Evolutionary conservation across 306 rosid species (phyloP), one percentile per base, ranked within the genome.

Genomic region (Astragalus membranaceus): DNA sequence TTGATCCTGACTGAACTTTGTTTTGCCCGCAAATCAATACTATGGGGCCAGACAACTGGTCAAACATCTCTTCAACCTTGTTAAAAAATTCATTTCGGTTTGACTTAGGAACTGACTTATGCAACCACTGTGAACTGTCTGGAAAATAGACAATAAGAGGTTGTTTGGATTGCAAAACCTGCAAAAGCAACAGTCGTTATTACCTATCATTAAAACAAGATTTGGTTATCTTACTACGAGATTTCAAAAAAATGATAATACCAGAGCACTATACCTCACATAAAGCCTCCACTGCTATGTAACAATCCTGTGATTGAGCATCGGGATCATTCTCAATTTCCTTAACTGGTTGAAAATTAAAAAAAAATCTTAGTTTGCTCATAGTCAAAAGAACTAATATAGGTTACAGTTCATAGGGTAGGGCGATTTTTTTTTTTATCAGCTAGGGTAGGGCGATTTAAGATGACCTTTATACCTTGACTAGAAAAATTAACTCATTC

Each of bases 81-180:
- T 42, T 67, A 51, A 91, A 83, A 83, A 91, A 91, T 75, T 91
- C 97, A 81, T 80, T 87, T 10, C 87, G 83, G 62, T 75, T 77
- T 46, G 96, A 88, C 85, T 91, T 91, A 8, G 89, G 89, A 72
- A 87, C 89, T 41, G 95, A 91, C 79, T 89, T 88, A 78, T 91
- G 90, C 76, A 91, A 74, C 99, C 99, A 94, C 69, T 87, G 95
- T 72, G 95, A 84, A 65, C 91, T 83, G 72, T 94, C 99, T 12
- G 99, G 92, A 87, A 94, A 94, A 81, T 94, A 91, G 65, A 91
- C 99, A 70, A 94, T 85, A 69, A 94, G 88, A 60, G 97, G 99
- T 72, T 85, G 81, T 81, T 73, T 74, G 73, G 81, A 75, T 42
- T 77, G 74, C 81, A 91, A 82, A 62, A 94, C 95, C 99, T 94